Evolutionary conservation across 192 early-diverging fungal genomes (phyloP).

Genomic region (Backusella sp.): DNA sequence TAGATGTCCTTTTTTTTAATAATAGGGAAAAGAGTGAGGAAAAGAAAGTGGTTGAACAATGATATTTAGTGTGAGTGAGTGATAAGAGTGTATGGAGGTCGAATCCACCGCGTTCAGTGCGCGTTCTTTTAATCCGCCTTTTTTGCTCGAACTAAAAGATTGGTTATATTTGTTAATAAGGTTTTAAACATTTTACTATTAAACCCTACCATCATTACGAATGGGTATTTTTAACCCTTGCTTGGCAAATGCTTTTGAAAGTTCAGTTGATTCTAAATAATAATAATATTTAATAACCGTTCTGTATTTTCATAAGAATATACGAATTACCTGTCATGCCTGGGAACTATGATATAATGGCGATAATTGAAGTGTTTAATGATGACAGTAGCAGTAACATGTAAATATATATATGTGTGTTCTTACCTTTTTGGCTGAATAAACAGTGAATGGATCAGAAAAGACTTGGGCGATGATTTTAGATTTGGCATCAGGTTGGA

Average conservation of each 20-base stretch:
- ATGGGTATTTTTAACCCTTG: slow-evolving; percentile 83
- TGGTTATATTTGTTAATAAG: background rate
- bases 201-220: slow-evolving; percentile 55
- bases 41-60: background rate
- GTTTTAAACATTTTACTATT: background rate
- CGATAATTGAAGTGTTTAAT: background rate
- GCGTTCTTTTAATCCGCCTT: slow-evolving; percentile 10
- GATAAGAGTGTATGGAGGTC: background rate
- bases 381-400: background rate
- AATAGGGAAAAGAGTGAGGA: too few relatives aligned
- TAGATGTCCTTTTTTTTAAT: background rate
- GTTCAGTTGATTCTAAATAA: slow-evolving; percentile 65
- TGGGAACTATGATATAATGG: slow-evolving; percentile 50
- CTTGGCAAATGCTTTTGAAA: slow-evolving; percentile 74
- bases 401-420: background rate
- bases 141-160: slow-evolving; percentile 15
- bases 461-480: slow-evolving; percentile 52
- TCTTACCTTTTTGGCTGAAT: slow-evolving; percentile 68
- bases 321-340: slow-evolving; percentile 70
- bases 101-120: background rate
- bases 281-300: background rate
- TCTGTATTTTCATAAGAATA: background rate
- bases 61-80: background rate
- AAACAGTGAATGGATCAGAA: slow-evolving; percentile 74
- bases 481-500: slow-evolving; percentile 26